Base-by-base conservation (phyloP, 169 alveolate species). In the Babesia gibsoni region DNA sequence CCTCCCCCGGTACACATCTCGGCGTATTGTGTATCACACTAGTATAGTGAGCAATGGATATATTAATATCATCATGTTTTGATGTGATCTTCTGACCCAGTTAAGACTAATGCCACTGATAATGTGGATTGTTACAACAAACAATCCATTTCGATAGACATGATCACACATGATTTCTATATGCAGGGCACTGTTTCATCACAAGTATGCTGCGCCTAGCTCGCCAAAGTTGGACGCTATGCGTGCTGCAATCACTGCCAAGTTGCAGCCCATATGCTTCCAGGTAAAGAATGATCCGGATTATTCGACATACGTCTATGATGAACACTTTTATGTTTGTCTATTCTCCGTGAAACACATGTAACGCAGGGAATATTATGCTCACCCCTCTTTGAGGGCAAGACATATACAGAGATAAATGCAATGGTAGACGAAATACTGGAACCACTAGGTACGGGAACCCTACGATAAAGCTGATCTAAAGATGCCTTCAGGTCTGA, bases 311-410 rank as follows among this genome's bases (percentile, higher is more conserved):
- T 89, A 91, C 46, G 90, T 89, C 43, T 86, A 89, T 25, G 92
- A 82, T 58, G 82, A 75, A 74, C 92, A 89, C 35, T 84, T 86
- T 58, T 72, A 66, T 36, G 86, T 82, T 12, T 20, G 89, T 65
- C 22, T 2, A 8, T 1, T 18, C 0, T 3, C 2, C 10, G 20
- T 12, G 18, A 1, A 12, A 6, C 23, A 12, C 5, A 58, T 4
- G 1, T 6, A 2, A 2, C 5, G 6, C 58, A 91, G 92, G 96
- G 96, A 0, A 83, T 91, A 29, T 61, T 91, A n/a, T 91, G 96
- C 48, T 91, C 96, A 20, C 96, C 96, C 30, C 67, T 90, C 14
- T 91, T 91, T 56, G 96, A 91, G 58, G 93, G 94, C 54, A 91
- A 91, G 61, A 74, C 87, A 29, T 90, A 91, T 73, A 36, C 67